Evolutionary conservation across 495 filamentous ascomycete genomes (phyloP).

Genomic region (Sporormia fimetaria): DNA sequence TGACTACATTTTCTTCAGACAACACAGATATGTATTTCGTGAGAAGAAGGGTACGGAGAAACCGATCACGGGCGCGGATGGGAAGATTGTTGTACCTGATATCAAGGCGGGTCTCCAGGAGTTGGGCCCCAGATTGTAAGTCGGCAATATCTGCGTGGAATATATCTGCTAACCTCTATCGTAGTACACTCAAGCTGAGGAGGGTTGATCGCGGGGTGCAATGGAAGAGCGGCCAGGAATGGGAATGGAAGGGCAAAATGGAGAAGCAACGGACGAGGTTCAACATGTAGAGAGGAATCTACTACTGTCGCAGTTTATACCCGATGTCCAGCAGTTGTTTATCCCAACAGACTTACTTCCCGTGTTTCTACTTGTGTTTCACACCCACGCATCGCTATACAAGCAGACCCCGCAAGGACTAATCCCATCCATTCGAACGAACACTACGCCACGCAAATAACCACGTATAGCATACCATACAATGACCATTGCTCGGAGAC

Average conservation of each 20-base stretch:
- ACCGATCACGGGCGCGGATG: conserved; percentile 69
- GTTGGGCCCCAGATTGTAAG: conserved; percentile 71
- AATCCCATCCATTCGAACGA: no score
- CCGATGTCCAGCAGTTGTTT: no score
- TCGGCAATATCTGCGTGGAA: no score
- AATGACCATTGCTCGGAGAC: neutral
- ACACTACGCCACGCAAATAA: no score
- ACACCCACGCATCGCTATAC: no score
- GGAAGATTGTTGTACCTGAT: conserved; percentile 74
- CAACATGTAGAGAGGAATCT: conserved; percentile 48
- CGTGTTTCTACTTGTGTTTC: no score
- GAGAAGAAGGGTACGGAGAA: conserved; percentile 80
- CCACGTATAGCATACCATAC: neutral
- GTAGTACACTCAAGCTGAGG: conserved; percentile 77
- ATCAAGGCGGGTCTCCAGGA: conserved; percentile 80
- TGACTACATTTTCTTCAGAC: conserved; percentile 86
- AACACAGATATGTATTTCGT: conserved; percentile 85
- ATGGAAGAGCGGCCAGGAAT: conserved; percentile 68
- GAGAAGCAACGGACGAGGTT: conserved; percentile 91
- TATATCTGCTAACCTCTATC: no score
- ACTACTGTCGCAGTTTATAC: neutral
- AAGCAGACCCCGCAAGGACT: no score
- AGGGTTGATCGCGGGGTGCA: conserved; percentile 87
- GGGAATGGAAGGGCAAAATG: conserved; percentile 89
- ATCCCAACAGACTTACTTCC: no score